Evolutionary conservation across 2,329 filamentous ascomycete species (phyloP), one percentile per base, ranked within the genome.

Genomic region (Dactylellina haptotyla): DNA sequence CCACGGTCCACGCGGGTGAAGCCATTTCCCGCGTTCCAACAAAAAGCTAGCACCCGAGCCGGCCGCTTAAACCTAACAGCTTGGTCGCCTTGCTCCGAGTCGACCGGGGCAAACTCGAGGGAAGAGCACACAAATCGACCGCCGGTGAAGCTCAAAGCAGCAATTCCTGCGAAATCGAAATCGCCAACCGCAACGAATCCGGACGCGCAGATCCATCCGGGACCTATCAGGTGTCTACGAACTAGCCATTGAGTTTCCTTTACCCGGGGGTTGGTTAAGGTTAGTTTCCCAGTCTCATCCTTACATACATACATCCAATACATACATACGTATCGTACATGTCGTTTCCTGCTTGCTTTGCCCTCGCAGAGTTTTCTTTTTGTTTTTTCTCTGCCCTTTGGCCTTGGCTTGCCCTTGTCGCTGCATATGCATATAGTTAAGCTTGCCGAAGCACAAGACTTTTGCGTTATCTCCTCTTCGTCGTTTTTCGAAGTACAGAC

Each of bases 21-120:
- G 18, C 45, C 54, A 37, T 56, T 66, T 66, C 61, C 69, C 69
- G 61, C 67, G 59, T 72, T 72, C 67, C 67, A 72, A 72, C 67
- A 48, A 65, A 50, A 45, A 54, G 48, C 45, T 54, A 59, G 54
- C 41, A 66, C 69, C 69, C 61, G 69, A 73, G 54, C 59, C 66
- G 59, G 53, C 61, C 61, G 69, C 63, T 58, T 65, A 62, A 66
- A 73, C 28, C 41, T 66, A 34, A 59, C 67, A 34, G 51, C 43
- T 64, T 58, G 51, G 58, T 64, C 66, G 53, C 53, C 41, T 59
- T 65, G 53, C 53, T 72, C 58, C 67, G 53, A 72, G 67, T 39
- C 51, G 34, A 61, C 61, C 61, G 48, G 67, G 61, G 61, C 59
- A 28, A 20, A 54, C 30, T 57, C 12, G 6, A 37, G 14, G 18